Base-by-base conservation (phyloP, 2,329 filamentous ascomycete species). In the Penicillium rolfsii region DNA sequence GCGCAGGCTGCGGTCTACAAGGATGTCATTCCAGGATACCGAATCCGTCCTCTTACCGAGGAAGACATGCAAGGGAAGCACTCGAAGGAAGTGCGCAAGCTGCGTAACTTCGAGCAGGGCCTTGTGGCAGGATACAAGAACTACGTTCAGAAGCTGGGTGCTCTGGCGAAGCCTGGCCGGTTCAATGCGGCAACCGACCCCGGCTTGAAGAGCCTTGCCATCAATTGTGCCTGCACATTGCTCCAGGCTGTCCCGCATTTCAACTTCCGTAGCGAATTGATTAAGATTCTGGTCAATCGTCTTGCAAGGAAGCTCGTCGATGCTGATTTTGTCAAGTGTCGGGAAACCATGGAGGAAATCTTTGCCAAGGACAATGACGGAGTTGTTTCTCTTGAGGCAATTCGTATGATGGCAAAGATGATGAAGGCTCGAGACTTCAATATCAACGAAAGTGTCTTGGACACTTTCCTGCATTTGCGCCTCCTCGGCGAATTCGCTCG, bases 11-110 rank as follows among this genome's bases (percentile, higher is more conserved):
- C 93, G 0, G 87, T 98, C 12, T 99, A 94, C 82, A 97, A 94
- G 76, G 95, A 98, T 77, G 86, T 97, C 50, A 98, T 99, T 61
- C 95, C 95, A 0, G 95, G 95, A 24, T 99, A 99, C 76, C 86
- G 95, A 62, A 98, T 99, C 80, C 89, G 95, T 19, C 90, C 92
- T 1, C 81, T 92, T 4, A 82, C 85, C 0, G 91, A 96, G 62
- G 89, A 92, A 35, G 87, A 89, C 48, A 83, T 89, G 72, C 85
- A 85, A 60, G 89, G 89, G 65, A 96, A 96, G 75, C 80, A 98
- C 1, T 97, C 93, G 5, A 97, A 97, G 74, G 95, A 98, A 30
- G 92, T 98, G 36, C 88, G 90, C 72, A 89, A 87, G 67, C 79
- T 97, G 64, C 86, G 93, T 57, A 83, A 86, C 48, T 99, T 93